Evolutionary conservation across 2,329 filamentous ascomycete genomes (phyloP).

Genomic region (Fusarium xyrophilum): DNA sequence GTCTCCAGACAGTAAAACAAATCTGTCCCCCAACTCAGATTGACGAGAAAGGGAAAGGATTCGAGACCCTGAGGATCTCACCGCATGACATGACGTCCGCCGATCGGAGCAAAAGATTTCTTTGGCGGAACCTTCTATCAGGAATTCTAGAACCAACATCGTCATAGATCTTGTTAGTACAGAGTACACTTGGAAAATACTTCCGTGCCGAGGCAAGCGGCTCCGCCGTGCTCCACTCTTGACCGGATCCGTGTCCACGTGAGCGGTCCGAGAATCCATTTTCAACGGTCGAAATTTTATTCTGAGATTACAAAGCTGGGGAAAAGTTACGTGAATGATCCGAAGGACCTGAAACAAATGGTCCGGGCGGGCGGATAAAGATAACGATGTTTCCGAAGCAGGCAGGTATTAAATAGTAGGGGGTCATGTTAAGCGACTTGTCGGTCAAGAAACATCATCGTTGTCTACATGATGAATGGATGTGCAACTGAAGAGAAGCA

Average conservation of each 20-base stretch:
- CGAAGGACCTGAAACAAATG: neutral
- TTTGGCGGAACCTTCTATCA: neutral
- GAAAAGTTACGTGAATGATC: neutral
- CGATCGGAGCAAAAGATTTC: neutral
- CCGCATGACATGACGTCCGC: neutral
- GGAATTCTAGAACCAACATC: neutral
- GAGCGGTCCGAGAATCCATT: neutral
- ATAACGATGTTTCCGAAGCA: neutral
- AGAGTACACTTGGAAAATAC: neutral
- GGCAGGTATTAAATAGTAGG: neutral
- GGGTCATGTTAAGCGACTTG: neutral
- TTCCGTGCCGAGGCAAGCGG: conserved; percentile 1
- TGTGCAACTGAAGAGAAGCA: neutral
- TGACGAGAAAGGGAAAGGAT: neutral
- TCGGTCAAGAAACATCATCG: neutral
- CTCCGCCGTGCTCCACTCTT: neutral
- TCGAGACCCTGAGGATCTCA: neutral
- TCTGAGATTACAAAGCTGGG: conserved; percentile 5
- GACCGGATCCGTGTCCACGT: neutral
- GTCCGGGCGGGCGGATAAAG: neutral
- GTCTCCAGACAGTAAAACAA: neutral
- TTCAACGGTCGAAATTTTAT: neutral
- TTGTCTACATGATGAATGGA: neutral
- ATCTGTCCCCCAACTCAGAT: neutral
- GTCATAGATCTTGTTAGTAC: neutral